phyloP scores from a whole-genome alignment of 2,329 filamentous ascomycete species.

The Penicillium sclerotigenum region DNA sequence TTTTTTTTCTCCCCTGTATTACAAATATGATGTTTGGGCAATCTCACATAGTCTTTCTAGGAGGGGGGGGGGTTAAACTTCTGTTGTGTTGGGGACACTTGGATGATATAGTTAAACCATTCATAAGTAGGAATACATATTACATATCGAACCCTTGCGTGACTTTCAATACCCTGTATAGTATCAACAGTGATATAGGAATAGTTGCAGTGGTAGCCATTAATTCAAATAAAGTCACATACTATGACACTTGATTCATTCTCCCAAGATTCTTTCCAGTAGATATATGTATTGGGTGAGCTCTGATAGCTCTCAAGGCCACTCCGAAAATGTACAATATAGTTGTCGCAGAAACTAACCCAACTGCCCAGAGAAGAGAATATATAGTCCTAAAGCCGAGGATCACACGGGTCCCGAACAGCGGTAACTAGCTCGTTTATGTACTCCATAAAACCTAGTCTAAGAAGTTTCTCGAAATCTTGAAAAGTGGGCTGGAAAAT shows the following conservation, averaged over 20 bases:
- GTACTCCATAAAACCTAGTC: too few species aligned
- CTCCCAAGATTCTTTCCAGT: neutral
- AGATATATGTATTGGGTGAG: too few species aligned
- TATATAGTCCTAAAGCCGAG: neutral
- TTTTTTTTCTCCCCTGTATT: neutral
- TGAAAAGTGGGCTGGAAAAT: neutral
- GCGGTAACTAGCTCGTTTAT: too few species aligned
- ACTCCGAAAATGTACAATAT: neutral
- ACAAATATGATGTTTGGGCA: neutral
- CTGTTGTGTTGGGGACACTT: neutral
- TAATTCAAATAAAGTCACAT: neutral
- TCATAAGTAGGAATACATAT: too few species aligned
- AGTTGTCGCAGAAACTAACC: neutral
- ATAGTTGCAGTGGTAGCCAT: neutral
- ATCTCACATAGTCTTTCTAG: neutral
- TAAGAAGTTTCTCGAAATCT: neutral
- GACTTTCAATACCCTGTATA: neutral
- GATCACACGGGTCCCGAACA: neutral
- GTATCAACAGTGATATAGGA: too few species aligned
- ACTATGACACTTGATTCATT: too few species aligned
- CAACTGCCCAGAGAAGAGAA: neutral
- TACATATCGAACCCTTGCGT: too few species aligned
- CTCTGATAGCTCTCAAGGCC: neutral
- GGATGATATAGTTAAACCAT: too few species aligned
- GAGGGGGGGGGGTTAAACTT: neutral